Conservation (phyloP, 306 rosid species). For the Cyclanthera cordifolia region DNA sequence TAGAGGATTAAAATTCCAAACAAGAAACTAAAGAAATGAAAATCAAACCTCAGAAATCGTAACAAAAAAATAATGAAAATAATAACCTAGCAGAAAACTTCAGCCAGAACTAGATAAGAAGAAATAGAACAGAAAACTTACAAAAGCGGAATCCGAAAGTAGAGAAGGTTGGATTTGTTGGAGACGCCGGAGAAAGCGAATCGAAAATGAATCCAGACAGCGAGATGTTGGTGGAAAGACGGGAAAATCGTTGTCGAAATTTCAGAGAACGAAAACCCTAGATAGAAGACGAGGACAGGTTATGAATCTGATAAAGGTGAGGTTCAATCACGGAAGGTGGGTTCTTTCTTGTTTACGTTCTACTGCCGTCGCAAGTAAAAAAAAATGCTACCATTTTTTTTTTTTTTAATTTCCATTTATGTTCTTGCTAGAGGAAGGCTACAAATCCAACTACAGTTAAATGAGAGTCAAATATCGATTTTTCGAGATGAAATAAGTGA, state of each 20-base stretch:
- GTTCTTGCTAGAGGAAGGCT: no score
- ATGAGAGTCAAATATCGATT: no score
- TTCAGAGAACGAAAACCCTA: conserved; percentile 10
- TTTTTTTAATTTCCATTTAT: no score
- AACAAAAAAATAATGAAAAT: no score
- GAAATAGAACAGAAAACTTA: neutral
- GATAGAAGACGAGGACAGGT: conserved; percentile 5
- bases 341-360: neutral
- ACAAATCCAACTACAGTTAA: no score
- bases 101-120: neutral
- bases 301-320: neutral
- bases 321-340: neutral
- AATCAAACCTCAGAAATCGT: neutral
- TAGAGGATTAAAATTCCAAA: neutral
- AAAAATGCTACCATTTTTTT: no score
- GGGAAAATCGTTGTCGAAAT: neutral
- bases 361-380: no score
- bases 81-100: neutral
- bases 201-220: neutral
- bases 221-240: no score
- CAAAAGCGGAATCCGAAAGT: neutral
- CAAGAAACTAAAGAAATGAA: neutral
- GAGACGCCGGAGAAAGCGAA: neutral
- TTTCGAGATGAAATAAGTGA: no score
- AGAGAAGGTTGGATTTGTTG: neutral